Conservation (phyloP, 768 basidiomycete genomes). For the Lentinula detonsa region DNA sequence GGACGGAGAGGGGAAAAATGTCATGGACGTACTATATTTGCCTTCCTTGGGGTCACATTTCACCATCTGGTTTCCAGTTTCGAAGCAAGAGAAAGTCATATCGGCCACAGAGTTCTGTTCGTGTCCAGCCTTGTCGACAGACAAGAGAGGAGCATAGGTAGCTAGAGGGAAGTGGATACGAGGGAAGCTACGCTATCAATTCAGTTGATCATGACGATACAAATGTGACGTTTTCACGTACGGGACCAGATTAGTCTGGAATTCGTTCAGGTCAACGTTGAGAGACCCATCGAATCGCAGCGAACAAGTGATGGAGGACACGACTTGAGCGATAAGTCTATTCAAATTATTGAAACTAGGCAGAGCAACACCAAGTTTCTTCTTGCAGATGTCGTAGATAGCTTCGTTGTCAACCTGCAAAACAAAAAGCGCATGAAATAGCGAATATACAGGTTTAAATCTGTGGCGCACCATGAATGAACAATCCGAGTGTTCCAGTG, state of each 20-base stretch:
- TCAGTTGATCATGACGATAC: constrained; percentile 5
- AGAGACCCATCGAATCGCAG: constrained; percentile 95
- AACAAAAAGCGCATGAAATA: background rate
- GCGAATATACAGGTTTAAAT: background rate
- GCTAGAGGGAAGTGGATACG: constrained; percentile 98
- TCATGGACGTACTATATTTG: constrained; percentile 82
- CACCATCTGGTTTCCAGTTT: constrained; percentile 94
- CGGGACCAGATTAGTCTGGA: constrained; percentile 98
- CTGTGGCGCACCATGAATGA: constrained; percentile 82
- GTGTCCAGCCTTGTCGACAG: constrained; percentile 92
- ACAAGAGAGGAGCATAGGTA: constrained; percentile 91
- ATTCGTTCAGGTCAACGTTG: constrained; percentile 96
- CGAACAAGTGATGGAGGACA: constrained; percentile 96
- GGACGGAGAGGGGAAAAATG: background rate
- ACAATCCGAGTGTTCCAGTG: constrained; percentile 97
- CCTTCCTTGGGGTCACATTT: constrained; percentile 95
- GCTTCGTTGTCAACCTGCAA: constrained; percentile 79
- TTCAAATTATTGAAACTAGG: constrained; percentile 95
- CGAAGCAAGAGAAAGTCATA: constrained; percentile 98
- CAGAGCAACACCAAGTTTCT: constrained; percentile 76
- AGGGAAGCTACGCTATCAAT: constrained; percentile 61
- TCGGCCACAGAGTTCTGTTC: constrained; percentile 97
- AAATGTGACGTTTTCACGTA: constrained; percentile 34
- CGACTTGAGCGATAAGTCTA: constrained; percentile 95
- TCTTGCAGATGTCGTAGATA: constrained; percentile 93